These are phyloP conservation scores for Zygotorulaspora sp. DNA, from an alignment of 805 yeast genomes.

Conservation along the genomic window DNA sequence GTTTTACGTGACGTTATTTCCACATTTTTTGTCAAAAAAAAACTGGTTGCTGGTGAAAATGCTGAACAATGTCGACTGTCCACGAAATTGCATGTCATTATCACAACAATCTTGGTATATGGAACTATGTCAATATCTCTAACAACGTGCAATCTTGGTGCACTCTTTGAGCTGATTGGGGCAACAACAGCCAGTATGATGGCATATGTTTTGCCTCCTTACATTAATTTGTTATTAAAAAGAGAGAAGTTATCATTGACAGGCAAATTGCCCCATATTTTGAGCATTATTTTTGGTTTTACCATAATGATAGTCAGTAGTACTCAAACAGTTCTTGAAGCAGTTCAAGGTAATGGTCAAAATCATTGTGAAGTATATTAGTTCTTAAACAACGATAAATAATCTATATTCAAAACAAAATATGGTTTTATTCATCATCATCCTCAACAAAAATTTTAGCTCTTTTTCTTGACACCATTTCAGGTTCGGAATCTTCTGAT, in stretches of 20 bases:
- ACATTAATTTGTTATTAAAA: constrained; percentile 69
- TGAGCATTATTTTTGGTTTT: constrained; percentile 67
- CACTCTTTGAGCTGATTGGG: constrained; percentile 83
- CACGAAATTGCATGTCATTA: constrained; percentile 48
- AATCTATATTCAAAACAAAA: no score
- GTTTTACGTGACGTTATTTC: constrained; percentile 84
- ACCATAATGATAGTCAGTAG: constrained; percentile 79
- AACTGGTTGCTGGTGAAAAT: constrained; percentile 28
- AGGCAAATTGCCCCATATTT: constrained; percentile 53
- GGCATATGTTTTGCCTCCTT: constrained; percentile 89
- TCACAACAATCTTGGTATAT: constrained; percentile 63
- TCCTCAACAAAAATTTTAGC: constrained; percentile 31
- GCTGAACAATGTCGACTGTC: constrained; percentile 44
- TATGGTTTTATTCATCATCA: constrained; percentile 19
- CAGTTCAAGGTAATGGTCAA: constrained; percentile 40
- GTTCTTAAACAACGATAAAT: no score
- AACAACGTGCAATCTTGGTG: constrained; percentile 82
- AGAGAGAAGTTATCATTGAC: constrained; percentile 37
- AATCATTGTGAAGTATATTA: constrained; percentile 44
- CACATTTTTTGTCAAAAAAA: constrained; percentile 36
- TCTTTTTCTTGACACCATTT: constrained; percentile 18
- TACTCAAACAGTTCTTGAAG: constrained; percentile 56
- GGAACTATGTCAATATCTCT: constrained; percentile 72
- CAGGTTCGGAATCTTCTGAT: constrained; percentile 7
- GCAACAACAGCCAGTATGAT: constrained; percentile 88